Evolutionary conservation across 2,329 filamentous ascomycete species (phyloP), one percentile per base, ranked within the genome.

Genomic region (Apiospora rasikravindrae): DNA sequence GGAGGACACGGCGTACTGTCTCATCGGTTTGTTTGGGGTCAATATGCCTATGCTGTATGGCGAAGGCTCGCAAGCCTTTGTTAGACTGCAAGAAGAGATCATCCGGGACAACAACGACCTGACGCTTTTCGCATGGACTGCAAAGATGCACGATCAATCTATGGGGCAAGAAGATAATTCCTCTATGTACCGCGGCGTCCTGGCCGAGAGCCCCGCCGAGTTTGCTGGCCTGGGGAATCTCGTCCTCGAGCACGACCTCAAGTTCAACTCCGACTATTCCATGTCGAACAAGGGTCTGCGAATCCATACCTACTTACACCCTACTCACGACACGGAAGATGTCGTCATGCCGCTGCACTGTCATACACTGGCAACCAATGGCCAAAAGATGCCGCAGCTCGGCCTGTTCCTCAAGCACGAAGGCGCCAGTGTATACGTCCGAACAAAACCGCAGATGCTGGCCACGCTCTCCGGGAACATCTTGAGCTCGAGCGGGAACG

Each of bases 11-110:
- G 78, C 80, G 0, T 81, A 81, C 71, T 79, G 75, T 24, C 71
- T 81, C 1, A 64, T 81, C n/a, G 80, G 80, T 2, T 67, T 82
- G 4, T 81, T 82, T 45, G 74, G 75, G 19, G 75, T 82, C 29
- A 77, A 76, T 45, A 79, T 81, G 76, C 76, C 77, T 3, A 70
- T 80, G 69, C 72, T 80, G 2, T 81, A 81, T 66, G 80, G 80
- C 16, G 80, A 81, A 68, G 79, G 79, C n/a, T 42, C 49, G 4
- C 75, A 73, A 51, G 77, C 79, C 0, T 69, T 69, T 47, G 24
- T 14, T 24, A 37, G 67, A 33, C 67, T 69, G 16, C 67, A 69
- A 8, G 67, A 69, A 19, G 67, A 69, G 29, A 81, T 82, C 40
- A 69, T 69, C n/a, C 67, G 67, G 0, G 40, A 44, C 67, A 69